Evolutionary conservation across 768 basidiomycete genomes (phyloP), one percentile per base, ranked within the genome.

Genomic region (Russula sp.): DNA sequence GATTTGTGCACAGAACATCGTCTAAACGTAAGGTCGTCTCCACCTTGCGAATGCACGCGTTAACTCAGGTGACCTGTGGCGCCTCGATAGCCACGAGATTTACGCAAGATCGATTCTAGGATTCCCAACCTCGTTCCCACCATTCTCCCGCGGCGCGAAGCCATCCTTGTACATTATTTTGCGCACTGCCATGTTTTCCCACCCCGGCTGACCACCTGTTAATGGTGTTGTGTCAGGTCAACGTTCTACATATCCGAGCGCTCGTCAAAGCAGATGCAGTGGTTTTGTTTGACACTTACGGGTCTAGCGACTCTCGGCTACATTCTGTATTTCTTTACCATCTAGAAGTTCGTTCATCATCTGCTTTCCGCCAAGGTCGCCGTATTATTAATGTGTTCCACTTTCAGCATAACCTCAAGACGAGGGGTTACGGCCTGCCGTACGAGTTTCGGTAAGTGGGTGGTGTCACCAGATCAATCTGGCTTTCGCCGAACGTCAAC

Each of bases 41-140:
- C 59, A 29, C 38, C 25, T 36, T 41, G 11, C 36, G 5, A 29
- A 32, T 52, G 20, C 50, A 58, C 13, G 61, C 43, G 14, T 58
- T 20, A 29, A 14, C 50, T 38, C 61, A 62, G 47, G 66, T 59
- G 63, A 61, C 59, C 67, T 66, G 67, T 60, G 63, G 48, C 50
- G 47, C 16, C 56, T 57, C 63, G 66, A 65, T 22, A 94, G 90
- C 88, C 93, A 67, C 88, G 96, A 79, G 96, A 98, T 77, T 79
- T 98, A 25, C 87, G 96, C 58, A 97, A 98, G 78, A 90, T 98
- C 67, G 96, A 98, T 76, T 94, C 92, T 5, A 81, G 93, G 67
- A 83, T 94, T 66, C 93, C 95, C 39, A 97, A 95, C 73, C 84
- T 96, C 59, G 89, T 98, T 18, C 94, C 95, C 43, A 94, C 94